Base-by-base conservation (phyloP, 345 rosid genomes). In the Cochlearia excelsa region DNA sequence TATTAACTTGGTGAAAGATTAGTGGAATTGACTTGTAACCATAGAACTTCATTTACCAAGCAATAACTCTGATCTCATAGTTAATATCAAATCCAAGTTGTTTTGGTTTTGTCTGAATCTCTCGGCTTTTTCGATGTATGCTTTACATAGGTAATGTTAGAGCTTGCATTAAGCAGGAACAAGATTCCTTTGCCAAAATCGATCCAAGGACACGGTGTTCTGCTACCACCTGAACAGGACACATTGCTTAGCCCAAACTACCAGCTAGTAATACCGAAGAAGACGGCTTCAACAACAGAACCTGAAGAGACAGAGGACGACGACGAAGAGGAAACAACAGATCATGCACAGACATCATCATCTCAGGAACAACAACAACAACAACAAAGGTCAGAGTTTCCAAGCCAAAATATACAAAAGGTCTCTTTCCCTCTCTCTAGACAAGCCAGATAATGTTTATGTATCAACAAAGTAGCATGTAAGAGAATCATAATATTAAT, bases 181-280 rank as follows among this genome's bases (percentile, higher is more conserved):
- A 89, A 82, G 71, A 77, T 84, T 54, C 95, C 95, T 35, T 59
- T 93, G 57, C 99, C 99, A 1, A 93, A 81, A 79, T 55, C 92
- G 27, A 74, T 82, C 27, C 63, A 83, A 23, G 91, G 82, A 47
- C 88, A 88, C 0, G 85, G 88, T 6, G 73, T 89, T 48, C 80
- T 95, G 0, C 96, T 93, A 1, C 99, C 97, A 3, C 92, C 92
- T 2, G 96, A 89, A 33, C 88, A 80, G 49, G 91, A 89, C 69
- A 84, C 95, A 2, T 56, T 89, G 80, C 75, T 89, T 41, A 82
- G 77, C 61, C 88, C 97, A 0, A 89, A 87, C 52, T 87, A 89
- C 74, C 97, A 93, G 54, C 85, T 89, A 1, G 83, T 75, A 3
- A 71, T 85, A 49, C 88, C 88, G 1, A 81, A 57, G 73, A 87